phyloP scores from a whole-genome alignment of 1,284 basidiomycete species.

The Cutaneotrichosporon spelunceum region DNA sequence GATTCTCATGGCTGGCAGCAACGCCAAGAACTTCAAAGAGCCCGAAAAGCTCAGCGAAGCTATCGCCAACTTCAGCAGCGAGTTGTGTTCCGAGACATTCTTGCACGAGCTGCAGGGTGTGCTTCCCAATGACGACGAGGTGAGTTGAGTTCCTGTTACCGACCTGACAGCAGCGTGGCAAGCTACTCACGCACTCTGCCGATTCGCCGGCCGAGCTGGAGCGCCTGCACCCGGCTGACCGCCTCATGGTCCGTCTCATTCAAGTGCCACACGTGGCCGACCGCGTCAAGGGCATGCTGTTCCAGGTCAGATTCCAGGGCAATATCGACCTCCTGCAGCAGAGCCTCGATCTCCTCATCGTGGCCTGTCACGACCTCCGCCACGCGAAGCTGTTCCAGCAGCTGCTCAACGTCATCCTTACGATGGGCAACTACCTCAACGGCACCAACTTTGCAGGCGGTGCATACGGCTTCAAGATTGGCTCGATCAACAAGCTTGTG shows the following conservation, averaged over 20 bases:
- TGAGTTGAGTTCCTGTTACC: conserved; percentile 52
- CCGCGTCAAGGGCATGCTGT: conserved; percentile 91
- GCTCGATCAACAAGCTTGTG: conserved; percentile 98
- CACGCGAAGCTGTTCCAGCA: conserved; percentile 81
- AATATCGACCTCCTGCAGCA: conserved; percentile 64
- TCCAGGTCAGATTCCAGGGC: conserved; percentile 79
- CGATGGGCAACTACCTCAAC: conserved; percentile 98
- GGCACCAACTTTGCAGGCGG: conserved; percentile 94
- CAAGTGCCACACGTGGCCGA: conserved; percentile 90
- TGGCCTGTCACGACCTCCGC: conserved; percentile 71
- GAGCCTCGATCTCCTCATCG: conserved; percentile 74
- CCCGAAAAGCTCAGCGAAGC: conserved; percentile 79
- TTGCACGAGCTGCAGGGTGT: conserved; percentile 79
- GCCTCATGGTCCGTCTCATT: conserved; percentile 94
- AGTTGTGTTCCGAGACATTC: conserved; percentile 81
- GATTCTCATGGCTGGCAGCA: conserved; percentile 76
- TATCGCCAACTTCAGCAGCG: conserved; percentile 78
- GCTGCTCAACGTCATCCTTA: conserved; percentile 69
- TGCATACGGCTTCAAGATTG: conserved; percentile 94
- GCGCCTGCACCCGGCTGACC: conserved; percentile 85
- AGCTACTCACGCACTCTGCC: conserved; percentile 76
- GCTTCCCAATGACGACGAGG: conserved; percentile 80
- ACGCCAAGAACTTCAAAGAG: conserved; percentile 62
- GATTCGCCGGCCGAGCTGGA: conserved; percentile 78
- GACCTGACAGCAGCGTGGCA: conserved; percentile 63